Base-by-base conservation (phyloP, 2,329 filamentous ascomycete genomes). In the Neoascochyta sp. region DNA sequence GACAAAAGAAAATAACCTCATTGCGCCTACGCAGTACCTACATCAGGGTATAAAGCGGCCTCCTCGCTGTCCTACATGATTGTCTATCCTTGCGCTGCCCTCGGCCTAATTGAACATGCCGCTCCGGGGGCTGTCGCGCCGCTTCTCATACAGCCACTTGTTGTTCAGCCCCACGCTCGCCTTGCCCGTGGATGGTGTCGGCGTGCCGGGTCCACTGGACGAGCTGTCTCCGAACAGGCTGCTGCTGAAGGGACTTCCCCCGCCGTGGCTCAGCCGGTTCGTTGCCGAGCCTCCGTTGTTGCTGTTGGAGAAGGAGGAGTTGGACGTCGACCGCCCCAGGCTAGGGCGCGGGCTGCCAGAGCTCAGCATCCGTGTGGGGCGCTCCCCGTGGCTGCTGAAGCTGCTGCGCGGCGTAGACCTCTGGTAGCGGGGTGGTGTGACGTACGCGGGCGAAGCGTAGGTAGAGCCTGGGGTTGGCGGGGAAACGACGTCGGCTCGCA, bases 61-160 rank as follows among this genome's bases (percentile, higher is more conserved):
- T 44, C 35, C 27, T 30, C 27, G 14, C 27, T 24, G 24, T 29
- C 16, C 31, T 34, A 11, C 31, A 23, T 23, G 23, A 24, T 7
- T 15, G 19, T 27, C 7, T 15, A 11, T 28, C 10, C 17, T 12
- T 16, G 3, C 10, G n/a, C 31, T 19, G 13, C 9, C 1, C 28
- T 50, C 26, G 59, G 7, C 35, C 41, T n/a, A n/a, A n/a, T n/a
- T n/a, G 36, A 61, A 61, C 27, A 63, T 28, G 25, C 37, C 52
- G 31, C 48, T 60, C 29, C 51, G 41, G 16, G 46, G 74, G 67
- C 58, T 79, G 60, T 58, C 80, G 69, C 50, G 55, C 11, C 84
- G 83, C 65, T 81, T 86, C 63, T 95, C 87, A 57, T 95, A 96
- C 38, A 95, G 64, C 90, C 90, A 96, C 67, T 92, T 94, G 67